phyloP scores from a whole-genome alignment of 495 filamentous ascomycete species.

The Talaromyces wortmannii region DNA sequence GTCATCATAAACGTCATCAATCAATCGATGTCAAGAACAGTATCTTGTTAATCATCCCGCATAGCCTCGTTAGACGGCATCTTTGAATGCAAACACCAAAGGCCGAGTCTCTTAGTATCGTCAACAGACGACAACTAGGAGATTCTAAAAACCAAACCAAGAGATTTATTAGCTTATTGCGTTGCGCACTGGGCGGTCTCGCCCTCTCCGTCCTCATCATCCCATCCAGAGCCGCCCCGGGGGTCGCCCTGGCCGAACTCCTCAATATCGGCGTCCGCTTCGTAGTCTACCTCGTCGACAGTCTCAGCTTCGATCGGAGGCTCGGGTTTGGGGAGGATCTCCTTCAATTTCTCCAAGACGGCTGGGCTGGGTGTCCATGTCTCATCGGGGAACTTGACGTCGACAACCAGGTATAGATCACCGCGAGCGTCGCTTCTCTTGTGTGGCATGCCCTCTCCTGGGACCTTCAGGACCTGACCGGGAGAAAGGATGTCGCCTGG shows the following conservation, averaged over 20 bases:
- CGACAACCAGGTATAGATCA: conserved; percentile 79
- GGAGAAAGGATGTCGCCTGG: conserved; percentile 71
- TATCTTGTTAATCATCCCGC: too few species aligned
- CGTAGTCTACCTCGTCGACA: conserved; percentile 81
- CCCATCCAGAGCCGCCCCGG: conserved; percentile 66
- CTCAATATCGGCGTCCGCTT: conserved; percentile 72
- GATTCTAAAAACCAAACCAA: too few species aligned
- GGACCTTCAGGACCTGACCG: conserved; percentile 74
- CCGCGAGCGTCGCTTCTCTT: conserved; percentile 80
- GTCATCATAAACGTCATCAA: too few species aligned
- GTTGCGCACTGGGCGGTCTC: conserved; percentile 71
- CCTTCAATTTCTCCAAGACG: conserved; percentile 58
- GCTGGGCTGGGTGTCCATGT: conserved; percentile 70
- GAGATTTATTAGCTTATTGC: conserved; percentile 49
- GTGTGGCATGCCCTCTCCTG: conserved; percentile 87
- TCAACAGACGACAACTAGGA: too few species aligned
- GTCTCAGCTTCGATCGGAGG: conserved; percentile 58
- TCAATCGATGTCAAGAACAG: too few species aligned
- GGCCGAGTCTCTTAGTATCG: too few species aligned
- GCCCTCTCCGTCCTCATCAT: conserved; percentile 68
- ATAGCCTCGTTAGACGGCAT: too few species aligned
- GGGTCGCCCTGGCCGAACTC: conserved; percentile 68
- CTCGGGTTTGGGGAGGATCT: conserved; percentile 62
- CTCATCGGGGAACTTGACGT: conserved; percentile 82
- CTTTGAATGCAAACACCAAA: too few species aligned